Base-by-base conservation (phyloP, 495 filamentous ascomycete genomes). In the Aspergillus mulundensis region DNA sequence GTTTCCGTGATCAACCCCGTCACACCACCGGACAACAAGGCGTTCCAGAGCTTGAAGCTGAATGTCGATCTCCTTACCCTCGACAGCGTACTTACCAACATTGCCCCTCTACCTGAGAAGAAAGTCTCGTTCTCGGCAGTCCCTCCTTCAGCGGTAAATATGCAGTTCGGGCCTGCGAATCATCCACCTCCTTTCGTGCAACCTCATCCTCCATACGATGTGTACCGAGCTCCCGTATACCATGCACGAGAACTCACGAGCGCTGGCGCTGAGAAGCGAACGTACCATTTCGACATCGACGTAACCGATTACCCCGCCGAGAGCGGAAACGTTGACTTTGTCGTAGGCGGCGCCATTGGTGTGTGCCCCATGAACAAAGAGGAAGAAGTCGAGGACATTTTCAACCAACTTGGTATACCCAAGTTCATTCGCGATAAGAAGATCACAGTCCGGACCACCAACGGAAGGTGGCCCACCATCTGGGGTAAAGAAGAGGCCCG, bases 261-360 rank as follows among this genome's bases (percentile, higher is more conserved):
- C 58, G 74, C 79, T n/a, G 92, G 92, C n/a, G 94, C 94, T 11
- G 88, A 93, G 75, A 97, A 97, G 79, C 79, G 92, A 41, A 98
- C 94, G 0, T 96, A 90, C 70, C 94, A 98, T 68, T 97, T 97
- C 61, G 94, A 97, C 58, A 82, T 98, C 38, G 94, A 97, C 62
- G 88, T 98, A 41, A 97, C 94, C 24, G 85, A 96, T 66, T 98
- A 98, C 62, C 94, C 94, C 0, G 85, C 84, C 23, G 90, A 93
- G 71, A 79, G 80, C 51, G 85, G 89, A 38, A 82, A 82, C 54
- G 83, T 93, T 4, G 94, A 97, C 72, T 98, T 98, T 73, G 90
- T 95, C 59, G 94, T 98, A 16, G 94, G 94, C 43, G 94, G 94
- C 36, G 94, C 94, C 7, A 94, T 98, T 66, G 94, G 94, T 21